Percentiles rank a stretch among this genome's conserved stretches.
phyloP scores from a whole-genome alignment of 78 protist genomes.

The Anaeramoeba ignava region DNA sequence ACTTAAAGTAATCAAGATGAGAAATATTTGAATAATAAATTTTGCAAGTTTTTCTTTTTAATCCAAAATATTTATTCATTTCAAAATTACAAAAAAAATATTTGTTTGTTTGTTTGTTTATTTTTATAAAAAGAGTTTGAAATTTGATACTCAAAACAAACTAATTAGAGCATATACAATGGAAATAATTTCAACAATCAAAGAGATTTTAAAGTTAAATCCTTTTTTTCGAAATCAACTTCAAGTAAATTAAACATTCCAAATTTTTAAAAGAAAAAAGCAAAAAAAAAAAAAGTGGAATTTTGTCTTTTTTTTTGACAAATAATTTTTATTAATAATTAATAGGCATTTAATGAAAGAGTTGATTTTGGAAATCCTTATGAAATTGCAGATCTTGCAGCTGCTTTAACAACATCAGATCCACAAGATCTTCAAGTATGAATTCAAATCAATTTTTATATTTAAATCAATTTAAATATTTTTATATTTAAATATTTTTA shows the following conservation, averaged over 20 bases:
- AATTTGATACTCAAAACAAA: not conserved
- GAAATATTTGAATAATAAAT: no score
- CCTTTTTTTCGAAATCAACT: conserved; percentile 37
- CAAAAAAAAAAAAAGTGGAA: not conserved
- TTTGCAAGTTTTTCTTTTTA: no score
- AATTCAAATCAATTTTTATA: not conserved
- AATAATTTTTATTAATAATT: not conserved
- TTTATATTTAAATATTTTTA: conserved; percentile 12
- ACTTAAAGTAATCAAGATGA: no score
- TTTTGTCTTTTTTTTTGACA: conserved; percentile 1
- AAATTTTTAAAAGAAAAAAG: not conserved
- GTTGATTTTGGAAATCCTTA: not conserved
- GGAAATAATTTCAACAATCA: conserved; percentile 28
- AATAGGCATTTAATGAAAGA: not conserved
- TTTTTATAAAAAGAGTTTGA: no score
- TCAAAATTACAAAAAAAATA: conserved; percentile 1
- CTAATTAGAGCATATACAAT: conserved; percentile 16
- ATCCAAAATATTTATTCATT: no score
- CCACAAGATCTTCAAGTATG: conserved; percentile 23
- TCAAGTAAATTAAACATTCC: not conserved
- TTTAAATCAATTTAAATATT: no score
- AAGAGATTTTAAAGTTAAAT: conserved; percentile 17
- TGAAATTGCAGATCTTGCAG: conserved; percentile 23
- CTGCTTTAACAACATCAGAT: conserved; percentile 22
- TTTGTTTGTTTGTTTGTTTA: no score